phyloP scores from a whole-genome alignment of 305 asterid species.

The Vinca major region DNA sequence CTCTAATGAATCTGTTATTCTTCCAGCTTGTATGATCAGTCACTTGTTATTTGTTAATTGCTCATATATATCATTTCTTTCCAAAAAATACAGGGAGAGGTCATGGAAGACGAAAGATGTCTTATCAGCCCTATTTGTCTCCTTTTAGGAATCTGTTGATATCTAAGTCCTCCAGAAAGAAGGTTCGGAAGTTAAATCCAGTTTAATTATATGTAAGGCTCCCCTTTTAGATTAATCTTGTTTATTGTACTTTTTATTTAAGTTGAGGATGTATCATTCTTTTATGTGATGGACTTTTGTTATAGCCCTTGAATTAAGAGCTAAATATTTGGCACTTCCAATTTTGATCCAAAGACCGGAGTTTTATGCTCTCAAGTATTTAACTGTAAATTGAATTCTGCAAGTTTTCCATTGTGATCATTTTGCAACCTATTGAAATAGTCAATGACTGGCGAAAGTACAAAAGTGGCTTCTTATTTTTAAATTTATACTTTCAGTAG shows the following conservation, averaged over 20 bases:
- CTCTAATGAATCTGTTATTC: neutral
- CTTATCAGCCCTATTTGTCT: slow-evolving; percentile 34
- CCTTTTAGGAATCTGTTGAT: slow-evolving; percentile 52
- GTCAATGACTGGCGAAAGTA: no score
- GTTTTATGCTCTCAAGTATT: neutral
- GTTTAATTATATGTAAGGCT: slow-evolving; percentile 23
- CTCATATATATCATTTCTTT: slow-evolving; percentile 15
- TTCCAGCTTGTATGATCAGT: neutral
- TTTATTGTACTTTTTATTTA: slow-evolving; percentile 12
- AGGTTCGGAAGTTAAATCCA: slow-evolving; percentile 31
- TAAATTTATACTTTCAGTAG: neutral
- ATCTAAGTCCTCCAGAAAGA: slow-evolving; percentile 40
- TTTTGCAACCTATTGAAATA: neutral
- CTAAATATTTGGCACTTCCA: neutral
- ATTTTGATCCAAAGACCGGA: neutral
- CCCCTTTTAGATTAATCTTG: slow-evolving; percentile 11
- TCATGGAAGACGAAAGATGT: slow-evolving; percentile 33
- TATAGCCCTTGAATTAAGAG: neutral
- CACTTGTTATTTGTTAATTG: slow-evolving; percentile 8
- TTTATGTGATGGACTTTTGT: neutral
- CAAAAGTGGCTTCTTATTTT: slow-evolving; percentile 1
- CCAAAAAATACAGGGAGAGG: slow-evolving; percentile 34
- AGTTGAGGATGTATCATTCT: slow-evolving; percentile 10
- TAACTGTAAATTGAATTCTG: neutral
- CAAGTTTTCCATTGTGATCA: neutral